Conservation (phyloP, 345 rosid genomes). For the Salix koriyanagi region DNA sequence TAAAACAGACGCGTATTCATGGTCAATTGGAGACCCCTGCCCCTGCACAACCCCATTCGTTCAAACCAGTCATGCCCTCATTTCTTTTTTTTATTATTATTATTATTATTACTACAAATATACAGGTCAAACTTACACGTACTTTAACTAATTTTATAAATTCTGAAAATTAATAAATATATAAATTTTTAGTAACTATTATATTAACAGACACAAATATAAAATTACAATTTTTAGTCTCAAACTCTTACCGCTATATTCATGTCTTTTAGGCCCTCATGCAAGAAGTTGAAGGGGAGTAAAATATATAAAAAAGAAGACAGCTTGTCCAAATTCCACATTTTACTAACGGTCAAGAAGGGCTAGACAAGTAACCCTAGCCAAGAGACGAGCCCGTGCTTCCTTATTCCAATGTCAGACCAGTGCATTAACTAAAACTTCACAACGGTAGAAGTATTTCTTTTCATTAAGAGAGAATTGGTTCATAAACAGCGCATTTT, state of each 20-base stretch:
- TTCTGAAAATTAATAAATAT: too few relatives aligned
- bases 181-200: rapidly evolving
- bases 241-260: too few relatives aligned
- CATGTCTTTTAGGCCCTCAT: too few relatives aligned
- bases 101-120: too few relatives aligned
- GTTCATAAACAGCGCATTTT: neutral
- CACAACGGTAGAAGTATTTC: neutral
- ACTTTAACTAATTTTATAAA: too few relatives aligned
- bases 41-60: too few relatives aligned
- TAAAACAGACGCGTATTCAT: neutral
- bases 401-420: neutral
- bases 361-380: neutral
- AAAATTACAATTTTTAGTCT: too few relatives aligned
- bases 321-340: neutral
- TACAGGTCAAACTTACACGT: rapidly evolving
- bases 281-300: neutral
- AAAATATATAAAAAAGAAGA: neutral
- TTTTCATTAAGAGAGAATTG: neutral
- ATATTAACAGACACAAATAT: too few relatives aligned
- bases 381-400: neutral
- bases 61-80: too few relatives aligned
- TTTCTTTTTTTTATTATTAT: too few relatives aligned
- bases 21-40: neutral
- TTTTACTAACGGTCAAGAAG: neutral
- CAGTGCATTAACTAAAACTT: neutral